Evolutionary conservation across 768 basidiomycete genomes (phyloP), one percentile per base, ranked within the genome.

Genomic region (Antrodiella citrinella): DNA sequence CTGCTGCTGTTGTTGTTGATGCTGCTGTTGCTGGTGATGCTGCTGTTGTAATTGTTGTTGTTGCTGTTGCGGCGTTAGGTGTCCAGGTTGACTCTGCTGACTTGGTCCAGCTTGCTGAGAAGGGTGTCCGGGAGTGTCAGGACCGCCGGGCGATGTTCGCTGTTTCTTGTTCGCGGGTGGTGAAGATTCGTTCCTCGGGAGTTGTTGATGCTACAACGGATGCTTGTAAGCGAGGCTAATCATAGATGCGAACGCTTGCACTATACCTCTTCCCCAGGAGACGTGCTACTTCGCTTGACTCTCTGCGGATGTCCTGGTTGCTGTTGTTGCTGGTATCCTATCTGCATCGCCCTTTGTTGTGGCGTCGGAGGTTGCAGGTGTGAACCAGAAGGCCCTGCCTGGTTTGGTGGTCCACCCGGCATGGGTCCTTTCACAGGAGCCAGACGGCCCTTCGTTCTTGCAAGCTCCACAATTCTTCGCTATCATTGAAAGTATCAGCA

Each of bases 381-480:
- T 40, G 51, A 50, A 49, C 43, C 57, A n/a, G 78, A 73, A 47
- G 80, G 71, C 18, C 76, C 67, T 30, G 68, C 52, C 48, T 73
- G 68, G 59, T 74, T 71, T 42, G 65, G 63, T n/a, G 58, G 54
- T 18, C 51, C 63, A 22, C 65, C 68, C 40, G 65, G 52, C 51
- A 12, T 45, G 44, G 19, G 25, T 21, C 45, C 46, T 39, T n/a
- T 26, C 13, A 21, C 13, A 2, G 30, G 30, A 7, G 35, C 39
- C 19, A 50, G 7, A 39, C 25, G 24, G 23, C 43, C 45, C 15
- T 63, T 65, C 51, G 54, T 58, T 49, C 65, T 65, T 53, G 63
- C 59, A 0, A 56, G 0, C 1, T 20, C 40, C 21, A 75, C 22
- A 35, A 80, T 66, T 19, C 65, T 65, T 58, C 51, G 64, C 76